Evolutionary conservation across 768 basidiomycete genomes (phyloP).

Genomic region (Lactifluus pinguis): DNA sequence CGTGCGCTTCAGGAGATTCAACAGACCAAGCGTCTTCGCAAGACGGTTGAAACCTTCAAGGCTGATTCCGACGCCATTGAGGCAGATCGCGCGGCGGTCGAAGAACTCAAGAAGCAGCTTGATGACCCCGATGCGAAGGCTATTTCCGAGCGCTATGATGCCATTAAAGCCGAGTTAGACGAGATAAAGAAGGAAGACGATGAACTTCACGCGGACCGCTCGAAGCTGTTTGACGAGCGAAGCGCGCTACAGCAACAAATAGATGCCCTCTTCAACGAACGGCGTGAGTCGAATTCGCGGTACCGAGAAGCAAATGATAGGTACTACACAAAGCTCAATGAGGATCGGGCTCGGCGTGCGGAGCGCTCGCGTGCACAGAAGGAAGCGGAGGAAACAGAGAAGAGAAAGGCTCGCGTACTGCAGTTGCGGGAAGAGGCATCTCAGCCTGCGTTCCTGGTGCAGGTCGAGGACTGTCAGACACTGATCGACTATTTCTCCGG

Average conservation of each 20-base stretch:
- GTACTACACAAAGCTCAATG: constrained; percentile 76
- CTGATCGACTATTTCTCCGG: constrained; percentile 80
- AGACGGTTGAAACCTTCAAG: constrained; percentile 73
- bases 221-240: constrained; percentile 82
- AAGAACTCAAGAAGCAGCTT: constrained; percentile 71
- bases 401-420: constrained; percentile 70
- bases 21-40: constrained; percentile 59
- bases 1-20: constrained; percentile 87
- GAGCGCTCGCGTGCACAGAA: constrained; percentile 70
- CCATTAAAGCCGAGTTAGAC: constrained; percentile 78
- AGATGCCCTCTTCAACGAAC: constrained; percentile 61
- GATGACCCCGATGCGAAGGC: constrained; percentile 89
- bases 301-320: constrained; percentile 80
- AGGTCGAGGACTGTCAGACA: constrained; percentile 95
- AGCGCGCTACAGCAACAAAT: constrained; percentile 61
- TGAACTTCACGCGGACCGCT: constrained; percentile 70
- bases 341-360: constrained; percentile 77
- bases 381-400: constrained; percentile 66
- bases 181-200: constrained; percentile 80
- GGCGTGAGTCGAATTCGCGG: constrained; percentile 59
- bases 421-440: constrained; percentile 86
- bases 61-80: constrained; percentile 75
- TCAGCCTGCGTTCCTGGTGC: constrained; percentile 78
- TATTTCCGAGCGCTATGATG: constrained; percentile 68
- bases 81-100: constrained; percentile 60